Conservation (phyloP, 2,329 filamentous ascomycete species). For the Hymenoscyphus fraxineus region DNA sequence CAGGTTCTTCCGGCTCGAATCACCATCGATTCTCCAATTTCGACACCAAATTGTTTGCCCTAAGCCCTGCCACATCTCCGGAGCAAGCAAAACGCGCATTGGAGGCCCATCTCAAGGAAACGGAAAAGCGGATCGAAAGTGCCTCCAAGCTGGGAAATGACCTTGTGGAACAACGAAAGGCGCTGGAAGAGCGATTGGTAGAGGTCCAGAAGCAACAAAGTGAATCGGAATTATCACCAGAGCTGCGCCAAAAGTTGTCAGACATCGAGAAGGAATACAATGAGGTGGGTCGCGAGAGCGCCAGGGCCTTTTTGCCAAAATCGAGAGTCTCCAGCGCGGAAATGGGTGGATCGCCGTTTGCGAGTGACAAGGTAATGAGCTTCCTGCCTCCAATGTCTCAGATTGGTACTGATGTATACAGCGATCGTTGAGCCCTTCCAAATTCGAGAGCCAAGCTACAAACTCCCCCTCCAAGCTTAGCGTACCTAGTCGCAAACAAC, state of each 20-base stretch:
- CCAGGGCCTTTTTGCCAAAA: conserved; percentile 81
- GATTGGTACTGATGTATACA: conserved; percentile 5
- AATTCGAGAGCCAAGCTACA: conserved; percentile 79
- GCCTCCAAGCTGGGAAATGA: conserved; percentile 85
- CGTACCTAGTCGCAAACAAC: conserved; percentile 80
- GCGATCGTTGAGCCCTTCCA: conserved; percentile 56
- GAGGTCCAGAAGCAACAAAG: conserved; percentile 77
- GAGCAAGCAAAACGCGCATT: conserved; percentile 83
- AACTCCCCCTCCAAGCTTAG: conserved; percentile 85
- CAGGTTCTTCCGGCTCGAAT: conserved; percentile 45
- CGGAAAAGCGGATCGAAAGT: conserved; percentile 85
- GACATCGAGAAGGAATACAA: conserved; percentile 95
- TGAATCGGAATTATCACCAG: conserved; percentile 75
- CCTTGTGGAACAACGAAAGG: conserved; percentile 80
- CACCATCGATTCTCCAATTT: conserved; percentile 81
- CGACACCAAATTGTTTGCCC: conserved; percentile 73
- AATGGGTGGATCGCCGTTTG: conserved; percentile 42
- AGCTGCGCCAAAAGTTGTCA: conserved; percentile 75
- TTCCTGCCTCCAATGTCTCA: conserved; percentile 5
- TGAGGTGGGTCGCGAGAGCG: conserved; percentile 85
- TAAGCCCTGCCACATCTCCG: conserved; percentile 74
- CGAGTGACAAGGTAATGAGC: conserved; percentile 43
- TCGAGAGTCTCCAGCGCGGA: conserved; percentile 74
- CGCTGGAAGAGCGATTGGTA: conserved; percentile 74
- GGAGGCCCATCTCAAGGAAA: conserved; percentile 88